Percentiles rank a stretch among this genome's conserved stretches.
Evolutionary conservation across 2,329 filamentous ascomycete genomes (phyloP).

Genomic region (Diaporthe helianthi): DNA sequence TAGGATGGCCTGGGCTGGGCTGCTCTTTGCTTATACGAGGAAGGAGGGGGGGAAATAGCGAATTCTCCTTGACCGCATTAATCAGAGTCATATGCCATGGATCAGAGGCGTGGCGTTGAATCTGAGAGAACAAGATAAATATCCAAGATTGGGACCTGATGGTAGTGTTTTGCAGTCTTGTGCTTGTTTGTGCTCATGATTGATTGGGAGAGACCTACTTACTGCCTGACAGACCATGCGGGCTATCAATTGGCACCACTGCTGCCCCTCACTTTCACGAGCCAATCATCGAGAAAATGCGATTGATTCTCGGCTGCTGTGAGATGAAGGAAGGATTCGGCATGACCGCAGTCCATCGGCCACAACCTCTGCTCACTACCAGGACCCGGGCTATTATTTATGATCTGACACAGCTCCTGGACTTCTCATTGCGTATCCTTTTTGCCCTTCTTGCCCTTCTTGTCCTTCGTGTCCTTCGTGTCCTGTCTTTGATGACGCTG

Average conservation of each 20-base stretch:
- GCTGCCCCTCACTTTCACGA: conserved; percentile 26
- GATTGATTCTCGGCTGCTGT: not conserved
- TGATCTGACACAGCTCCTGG: not conserved
- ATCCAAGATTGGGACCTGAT: not conserved
- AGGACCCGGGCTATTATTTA: no score
- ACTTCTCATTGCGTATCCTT: not conserved
- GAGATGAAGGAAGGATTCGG: conserved; percentile 1
- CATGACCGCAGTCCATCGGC: not conserved
- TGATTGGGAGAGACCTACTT: no score
- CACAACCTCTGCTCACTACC: not conserved
- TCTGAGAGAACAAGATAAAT: not conserved
- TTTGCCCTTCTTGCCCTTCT: not conserved
- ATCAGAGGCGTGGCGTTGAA: not conserved
- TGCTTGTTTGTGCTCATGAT: not conserved
- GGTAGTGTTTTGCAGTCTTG: not conserved
- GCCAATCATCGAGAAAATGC: conserved; percentile 21
- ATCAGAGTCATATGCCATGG: not conserved
- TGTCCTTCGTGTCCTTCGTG: no score
- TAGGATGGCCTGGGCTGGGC: not conserved
- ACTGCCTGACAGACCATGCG: not conserved
- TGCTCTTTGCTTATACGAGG: not conserved
- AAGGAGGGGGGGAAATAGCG: not conserved
- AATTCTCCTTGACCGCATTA: not conserved
- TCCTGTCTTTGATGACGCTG: not conserved
- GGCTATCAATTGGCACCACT: not conserved